These are phyloP conservation scores for Cordyceps cateniannulata DNA, from an alignment of 2,329 filamentous ascomycete genomes.

Conservation along the genomic window DNA sequence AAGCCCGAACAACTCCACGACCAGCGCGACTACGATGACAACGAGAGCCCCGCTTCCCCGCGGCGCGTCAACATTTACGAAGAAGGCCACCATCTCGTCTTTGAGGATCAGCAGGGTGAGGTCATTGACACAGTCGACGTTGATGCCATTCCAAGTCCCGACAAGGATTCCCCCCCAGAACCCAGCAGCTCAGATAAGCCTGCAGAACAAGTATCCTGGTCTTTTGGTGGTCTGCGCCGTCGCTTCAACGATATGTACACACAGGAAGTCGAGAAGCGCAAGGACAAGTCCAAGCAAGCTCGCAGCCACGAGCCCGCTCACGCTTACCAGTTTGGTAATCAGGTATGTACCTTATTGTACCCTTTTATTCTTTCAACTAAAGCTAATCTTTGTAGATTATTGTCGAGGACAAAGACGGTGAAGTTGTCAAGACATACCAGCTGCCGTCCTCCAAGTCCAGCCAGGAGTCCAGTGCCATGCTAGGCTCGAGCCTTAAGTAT, in stretches of 20 bases:
- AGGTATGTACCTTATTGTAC: constrained; percentile 37
- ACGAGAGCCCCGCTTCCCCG: constrained; percentile 10
- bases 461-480: constrained; percentile 31
- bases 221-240: constrained; percentile 38
- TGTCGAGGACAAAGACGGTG: constrained; percentile 79
- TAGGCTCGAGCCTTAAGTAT: constrained; percentile 44
- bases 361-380: neutral
- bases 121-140: constrained; percentile 56
- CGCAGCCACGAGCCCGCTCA: constrained; percentile 65
- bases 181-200: neutral
- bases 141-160: constrained; percentile 6
- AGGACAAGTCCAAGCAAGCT: constrained; percentile 48
- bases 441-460: constrained; percentile 52
- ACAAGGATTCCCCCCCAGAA: constrained; percentile 13
- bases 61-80: constrained; percentile 63
- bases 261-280: constrained; percentile 56
- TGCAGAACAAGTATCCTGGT: constrained; percentile 22
- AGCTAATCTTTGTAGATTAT: constrained; percentile 56
- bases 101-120: constrained; percentile 83
- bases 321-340: constrained; percentile 81
- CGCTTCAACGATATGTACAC: constrained; percentile 47
- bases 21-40: constrained; percentile 13
- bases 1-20: constrained; percentile 17
- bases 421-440: constrained; percentile 80
- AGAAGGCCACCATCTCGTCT: constrained; percentile 70